phyloP scores from a whole-genome alignment of 139 green algal species.

The Eudorina sp. region DNA sequence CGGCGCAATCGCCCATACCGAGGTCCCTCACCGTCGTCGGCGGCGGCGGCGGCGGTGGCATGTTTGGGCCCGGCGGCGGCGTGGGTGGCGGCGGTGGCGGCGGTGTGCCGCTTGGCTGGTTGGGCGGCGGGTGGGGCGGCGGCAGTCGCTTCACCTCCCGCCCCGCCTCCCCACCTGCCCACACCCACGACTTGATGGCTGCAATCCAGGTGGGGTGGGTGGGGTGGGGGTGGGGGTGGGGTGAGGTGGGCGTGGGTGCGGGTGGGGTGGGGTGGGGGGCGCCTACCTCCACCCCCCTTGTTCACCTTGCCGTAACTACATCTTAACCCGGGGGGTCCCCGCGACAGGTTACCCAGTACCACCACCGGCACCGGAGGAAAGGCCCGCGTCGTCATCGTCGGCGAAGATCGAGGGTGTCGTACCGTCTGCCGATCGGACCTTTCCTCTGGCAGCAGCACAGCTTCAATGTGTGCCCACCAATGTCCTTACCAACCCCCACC shows the following conservation, averaged over 20 bases:
- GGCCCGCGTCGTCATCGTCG: too few species aligned
- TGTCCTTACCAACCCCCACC: too few species aligned
- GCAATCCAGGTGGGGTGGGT: background rate
- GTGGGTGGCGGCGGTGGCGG: background rate
- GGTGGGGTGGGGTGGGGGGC: background rate
- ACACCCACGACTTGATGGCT: slow-evolving; percentile 9
- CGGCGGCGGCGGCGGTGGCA: background rate
- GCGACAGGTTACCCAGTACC: too few species aligned
- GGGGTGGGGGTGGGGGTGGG: background rate
- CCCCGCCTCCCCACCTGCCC: slow-evolving; percentile 3
- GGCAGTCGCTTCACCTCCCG: background rate
- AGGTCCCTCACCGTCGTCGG: background rate
- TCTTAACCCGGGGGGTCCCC: too few species aligned
- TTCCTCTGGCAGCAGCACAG: too few species aligned
- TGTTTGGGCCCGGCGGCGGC: background rate
- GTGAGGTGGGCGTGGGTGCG: background rate
- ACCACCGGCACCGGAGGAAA: too few species aligned
- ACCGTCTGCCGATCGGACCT: too few species aligned
- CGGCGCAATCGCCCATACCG: slow-evolving; percentile 18
- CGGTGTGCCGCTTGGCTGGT: background rate
- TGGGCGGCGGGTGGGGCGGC: too few species aligned
- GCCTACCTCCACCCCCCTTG: background rate
- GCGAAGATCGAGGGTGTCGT: too few species aligned
- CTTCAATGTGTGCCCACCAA: too few species aligned
- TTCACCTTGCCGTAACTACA: too few species aligned